Evolutionary conservation across 73 alveolate genomes (phyloP).

Genomic region (Blepharisma japonicum): DNA sequence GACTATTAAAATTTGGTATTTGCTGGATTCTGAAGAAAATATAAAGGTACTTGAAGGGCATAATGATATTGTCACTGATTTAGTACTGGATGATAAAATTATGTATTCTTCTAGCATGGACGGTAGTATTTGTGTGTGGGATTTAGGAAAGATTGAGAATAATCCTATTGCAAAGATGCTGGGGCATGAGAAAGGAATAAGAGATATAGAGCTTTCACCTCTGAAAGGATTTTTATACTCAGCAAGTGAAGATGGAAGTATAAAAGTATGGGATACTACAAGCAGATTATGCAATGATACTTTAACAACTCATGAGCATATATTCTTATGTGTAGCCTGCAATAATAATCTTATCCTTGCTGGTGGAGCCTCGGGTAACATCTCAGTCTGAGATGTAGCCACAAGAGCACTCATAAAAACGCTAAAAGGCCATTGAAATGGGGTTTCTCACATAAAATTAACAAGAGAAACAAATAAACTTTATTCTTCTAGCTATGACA

Average conservation of each 20-base stretch:
- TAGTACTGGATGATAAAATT: background rate
- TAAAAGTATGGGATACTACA: background rate
- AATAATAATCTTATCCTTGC: background rate
- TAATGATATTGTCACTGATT: background rate
- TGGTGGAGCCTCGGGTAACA: background rate
- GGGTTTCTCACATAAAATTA: background rate
- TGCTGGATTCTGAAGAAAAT: background rate
- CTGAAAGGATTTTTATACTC: background rate
- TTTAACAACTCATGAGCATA: background rate
- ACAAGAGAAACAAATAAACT: background rate
- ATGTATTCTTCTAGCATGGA: background rate
- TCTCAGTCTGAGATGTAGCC: background rate
- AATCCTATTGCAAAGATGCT: background rate
- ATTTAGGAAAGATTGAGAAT: no score
- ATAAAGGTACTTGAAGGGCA: background rate
- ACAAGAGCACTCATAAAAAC: background rate
- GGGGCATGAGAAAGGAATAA: constrained; percentile 23
- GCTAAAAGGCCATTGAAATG: background rate
- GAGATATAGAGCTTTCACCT: background rate
- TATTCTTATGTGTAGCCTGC: background rate
- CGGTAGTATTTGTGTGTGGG: background rate
- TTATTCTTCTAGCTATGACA: background rate
- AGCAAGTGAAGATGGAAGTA: background rate
- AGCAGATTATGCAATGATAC: background rate
- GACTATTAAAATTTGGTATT: background rate